A percentile compares a stretch with the other conserved stretches of the same genome.
Evolutionary conservation across 225 moss, liverwort and hornwort species (phyloP).

Genomic region (Bryum argenteum): DNA sequence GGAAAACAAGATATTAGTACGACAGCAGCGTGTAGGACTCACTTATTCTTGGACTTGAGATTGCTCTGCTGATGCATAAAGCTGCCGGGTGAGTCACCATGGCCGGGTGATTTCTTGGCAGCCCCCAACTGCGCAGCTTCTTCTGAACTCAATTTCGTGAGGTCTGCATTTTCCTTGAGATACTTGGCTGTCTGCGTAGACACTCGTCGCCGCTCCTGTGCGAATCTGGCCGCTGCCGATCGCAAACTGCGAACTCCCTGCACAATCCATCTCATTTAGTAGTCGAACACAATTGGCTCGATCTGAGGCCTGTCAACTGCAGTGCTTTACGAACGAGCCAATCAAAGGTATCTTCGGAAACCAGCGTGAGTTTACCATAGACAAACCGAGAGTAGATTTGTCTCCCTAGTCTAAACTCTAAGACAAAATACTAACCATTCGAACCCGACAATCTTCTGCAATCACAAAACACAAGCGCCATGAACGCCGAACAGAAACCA

Average conservation of each 20-base stretch:
- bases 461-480: not conserved
- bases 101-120: conserved; percentile 49
- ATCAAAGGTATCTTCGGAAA: too few relatives aligned
- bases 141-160: conserved; percentile 48
- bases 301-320: too few relatives aligned
- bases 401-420: not conserved
- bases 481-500: not conserved
- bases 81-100: conserved; percentile 14
- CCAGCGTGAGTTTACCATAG: not conserved
- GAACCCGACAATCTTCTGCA: not conserved
- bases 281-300: not conserved
- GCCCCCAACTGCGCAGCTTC: conserved; percentile 52
- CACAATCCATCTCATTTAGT: conserved; percentile 15
- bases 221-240: conserved; percentile 31
- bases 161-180: conserved; percentile 60
- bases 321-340: too few relatives aligned
- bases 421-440: not conserved
- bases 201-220: conserved; percentile 36
- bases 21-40: not conserved
- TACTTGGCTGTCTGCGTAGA: conserved; percentile 38
- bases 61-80: conserved; percentile 63
- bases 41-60: conserved; percentile 33
- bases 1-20: too few relatives aligned
- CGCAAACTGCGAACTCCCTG: conserved; percentile 49
- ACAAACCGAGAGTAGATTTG: not conserved